A percentile compares a stretch with the other conserved stretches of the same genome.
These are phyloP conservation scores for Hippophae gyantsensis DNA, from an alignment of 306 rosid genomes.

Conservation along the genomic window DNA sequence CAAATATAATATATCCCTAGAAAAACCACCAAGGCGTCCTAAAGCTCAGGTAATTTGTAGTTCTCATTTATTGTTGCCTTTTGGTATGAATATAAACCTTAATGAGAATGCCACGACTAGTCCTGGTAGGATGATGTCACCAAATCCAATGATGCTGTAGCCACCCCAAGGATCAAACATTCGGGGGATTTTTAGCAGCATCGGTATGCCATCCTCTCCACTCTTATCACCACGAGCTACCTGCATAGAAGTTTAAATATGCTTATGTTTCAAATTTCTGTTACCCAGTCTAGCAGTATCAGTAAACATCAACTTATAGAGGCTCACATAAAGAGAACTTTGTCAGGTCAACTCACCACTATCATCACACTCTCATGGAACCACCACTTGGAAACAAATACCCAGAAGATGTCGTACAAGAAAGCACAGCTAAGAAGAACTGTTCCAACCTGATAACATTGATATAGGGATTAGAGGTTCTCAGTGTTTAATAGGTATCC, in stretches of 20 bases:
- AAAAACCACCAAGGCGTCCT: not conserved
- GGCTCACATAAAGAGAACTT: not conserved
- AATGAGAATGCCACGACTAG: slow-evolving; percentile 86
- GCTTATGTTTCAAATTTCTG: not conserved
- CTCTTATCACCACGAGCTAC: slow-evolving; percentile 98
- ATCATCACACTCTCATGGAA: slow-evolving; percentile 99
- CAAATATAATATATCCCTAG: slow-evolving; percentile 6
- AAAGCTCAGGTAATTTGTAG: not conserved
- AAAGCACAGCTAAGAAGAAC: slow-evolving; percentile 97
- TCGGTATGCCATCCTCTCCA: slow-evolving; percentile 98
- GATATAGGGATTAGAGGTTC: slow-evolving; percentile 6
- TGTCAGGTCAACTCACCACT: slow-evolving; percentile 60
- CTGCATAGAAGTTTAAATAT: slow-evolving; percentile 31
- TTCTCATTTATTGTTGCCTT: not conserved
- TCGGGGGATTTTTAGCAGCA: slow-evolving; percentile 95
- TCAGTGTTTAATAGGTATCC: slow-evolving; percentile 4
- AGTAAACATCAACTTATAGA: not conserved
- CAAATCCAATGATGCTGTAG: slow-evolving; percentile 92
- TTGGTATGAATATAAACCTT: slow-evolving; percentile 33
- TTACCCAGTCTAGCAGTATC: not conserved
- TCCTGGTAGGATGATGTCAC: slow-evolving; percentile 96
- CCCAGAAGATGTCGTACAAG: slow-evolving; percentile 95
- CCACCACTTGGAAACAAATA: slow-evolving; percentile 90
- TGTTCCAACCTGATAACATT: slow-evolving; percentile 74
- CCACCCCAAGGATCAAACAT: slow-evolving; percentile 99